Evolutionary conservation across 345 rosid species (phyloP).

Genomic region (Lepidium africanum): DNA sequence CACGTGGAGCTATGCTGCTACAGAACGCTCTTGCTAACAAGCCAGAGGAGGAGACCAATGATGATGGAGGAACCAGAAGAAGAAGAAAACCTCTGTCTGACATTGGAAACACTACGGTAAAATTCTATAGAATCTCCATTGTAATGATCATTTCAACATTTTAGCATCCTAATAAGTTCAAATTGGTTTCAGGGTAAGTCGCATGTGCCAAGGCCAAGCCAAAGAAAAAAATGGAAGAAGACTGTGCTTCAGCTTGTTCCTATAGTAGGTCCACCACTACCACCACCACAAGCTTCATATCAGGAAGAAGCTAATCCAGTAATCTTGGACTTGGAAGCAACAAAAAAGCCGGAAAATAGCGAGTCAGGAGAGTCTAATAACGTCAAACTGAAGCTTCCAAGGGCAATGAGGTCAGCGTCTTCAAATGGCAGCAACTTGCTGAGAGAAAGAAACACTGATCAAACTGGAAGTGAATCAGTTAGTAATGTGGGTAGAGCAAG

Average conservation of each 20-base stretch:
- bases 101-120: slow-evolving; percentile 64
- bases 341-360: slow-evolving; percentile 29
- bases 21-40: slow-evolving; percentile 61
- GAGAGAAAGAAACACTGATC: slow-evolving; percentile 73
- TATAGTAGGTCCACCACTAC: slow-evolving; percentile 34
- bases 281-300: slow-evolving; percentile 24
- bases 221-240: slow-evolving; percentile 79
- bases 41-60: slow-evolving; percentile 32
- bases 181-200: slow-evolving; percentile 53
- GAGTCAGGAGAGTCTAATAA: slow-evolving; percentile 28
- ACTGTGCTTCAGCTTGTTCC: slow-evolving; percentile 68
- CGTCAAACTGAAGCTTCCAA: slow-evolving; percentile 58
- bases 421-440: slow-evolving; percentile 52
- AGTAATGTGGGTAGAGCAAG: slow-evolving; percentile 31
- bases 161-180: neutral
- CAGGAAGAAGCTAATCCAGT: slow-evolving; percentile 22
- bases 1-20: slow-evolving; percentile 77
- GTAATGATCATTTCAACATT: neutral
- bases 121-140: neutral
- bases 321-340: slow-evolving; percentile 12
- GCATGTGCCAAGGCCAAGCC: slow-evolving; percentile 53
- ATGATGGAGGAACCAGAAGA: slow-evolving; percentile 27
- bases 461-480: slow-evolving; percentile 40
- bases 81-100: slow-evolving; percentile 76
- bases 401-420: slow-evolving; percentile 65